These are phyloP conservation scores for Tetrapisispora phaffii DNA, from an alignment of 805 yeast species.

Conservation along the genomic window DNA sequence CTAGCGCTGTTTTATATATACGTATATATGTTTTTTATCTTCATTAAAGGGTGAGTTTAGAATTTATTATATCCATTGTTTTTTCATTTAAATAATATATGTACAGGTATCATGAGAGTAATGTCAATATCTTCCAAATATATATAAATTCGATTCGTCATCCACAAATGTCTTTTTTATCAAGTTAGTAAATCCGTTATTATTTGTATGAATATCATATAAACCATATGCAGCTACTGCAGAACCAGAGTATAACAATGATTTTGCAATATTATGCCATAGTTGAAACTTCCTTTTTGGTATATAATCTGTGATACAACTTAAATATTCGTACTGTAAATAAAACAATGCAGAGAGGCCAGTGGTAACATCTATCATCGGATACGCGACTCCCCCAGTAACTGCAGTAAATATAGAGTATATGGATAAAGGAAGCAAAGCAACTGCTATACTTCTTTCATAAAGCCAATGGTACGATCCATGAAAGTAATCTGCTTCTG, in stretches of 20 bases:
- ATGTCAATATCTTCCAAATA: conserved; percentile 16
- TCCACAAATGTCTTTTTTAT: conserved; percentile 32
- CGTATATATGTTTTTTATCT: too few species aligned
- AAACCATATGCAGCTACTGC: conserved; percentile 60
- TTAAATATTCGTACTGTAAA: conserved; percentile 60
- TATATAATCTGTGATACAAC: conserved; percentile 71
- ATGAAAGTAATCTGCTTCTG: conserved; percentile 43
- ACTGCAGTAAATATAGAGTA: conserved; percentile 41
- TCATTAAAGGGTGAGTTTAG: background rate
- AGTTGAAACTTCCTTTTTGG: conserved; percentile 65
- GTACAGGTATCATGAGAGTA: background rate
- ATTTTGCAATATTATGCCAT: conserved; percentile 52
- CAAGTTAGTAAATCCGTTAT: conserved; percentile 51
- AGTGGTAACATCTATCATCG: conserved; percentile 47
- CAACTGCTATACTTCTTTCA: conserved; percentile 51
- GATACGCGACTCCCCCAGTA: conserved; percentile 39
- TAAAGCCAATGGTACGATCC: conserved; percentile 71
- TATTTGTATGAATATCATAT: conserved; percentile 55
- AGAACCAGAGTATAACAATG: conserved; percentile 52
- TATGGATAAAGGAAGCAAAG: conserved; percentile 53
- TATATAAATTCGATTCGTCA: conserved; percentile 21
- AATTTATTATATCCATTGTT: background rate
- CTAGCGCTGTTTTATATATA: too few species aligned
- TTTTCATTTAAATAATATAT: background rate
- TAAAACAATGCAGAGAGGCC: conserved; percentile 51